Percentiles rank a stretch among this genome's conserved stretches.
These are phyloP conservation scores for Grosmannia clavigera DNA, from an alignment of 2,329 filamentous ascomycete genomes.

Conservation along the genomic window DNA sequence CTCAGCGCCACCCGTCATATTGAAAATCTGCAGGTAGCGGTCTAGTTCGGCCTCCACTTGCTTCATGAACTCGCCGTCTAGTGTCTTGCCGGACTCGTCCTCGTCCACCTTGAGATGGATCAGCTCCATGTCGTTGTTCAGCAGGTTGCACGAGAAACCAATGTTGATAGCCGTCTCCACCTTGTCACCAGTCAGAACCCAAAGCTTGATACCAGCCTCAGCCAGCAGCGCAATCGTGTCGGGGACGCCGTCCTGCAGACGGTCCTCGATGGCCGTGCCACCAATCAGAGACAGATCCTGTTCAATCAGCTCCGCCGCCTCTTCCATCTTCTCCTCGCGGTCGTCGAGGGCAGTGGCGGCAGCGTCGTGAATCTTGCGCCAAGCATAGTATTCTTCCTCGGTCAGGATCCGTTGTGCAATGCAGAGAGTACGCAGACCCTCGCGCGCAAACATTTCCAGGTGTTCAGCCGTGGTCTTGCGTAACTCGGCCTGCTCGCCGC, in stretches of 20 bases:
- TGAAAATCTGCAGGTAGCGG: conserved; percentile 58
- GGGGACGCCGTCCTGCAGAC: conserved; percentile 90
- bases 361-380: conserved; percentile 77
- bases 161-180: conserved; percentile 99
- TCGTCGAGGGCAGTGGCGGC: conserved; percentile 75
- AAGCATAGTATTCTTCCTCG: conserved; percentile 72
- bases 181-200: conserved; percentile 97
- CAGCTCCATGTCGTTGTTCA: conserved; percentile 96
- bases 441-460: conserved; percentile 90
- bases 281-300: conserved; percentile 78
- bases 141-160: conserved; percentile 93
- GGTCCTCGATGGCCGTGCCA: conserved; percentile 94
- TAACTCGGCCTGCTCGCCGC: conserved; percentile 75
- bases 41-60: conserved; percentile 61
- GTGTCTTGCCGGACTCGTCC: conserved; percentile 41
- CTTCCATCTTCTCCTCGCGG: conserved; percentile 86
- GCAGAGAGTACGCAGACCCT: conserved; percentile 88
- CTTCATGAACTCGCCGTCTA: conserved; percentile 37
- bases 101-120: conserved; percentile 80
- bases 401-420: conserved; percentile 72
- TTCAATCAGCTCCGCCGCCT: conserved; percentile 81
- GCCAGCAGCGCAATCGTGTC: conserved; percentile 88
- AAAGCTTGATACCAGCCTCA: conserved; percentile 92
- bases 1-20: conserved; percentile 70
- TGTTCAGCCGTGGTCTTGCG: conserved; percentile 79